Percentiles rank a stretch among this genome's conserved stretches.
Conservation (phyloP, 257 asterid species). For the Plantago elongata region DNA sequence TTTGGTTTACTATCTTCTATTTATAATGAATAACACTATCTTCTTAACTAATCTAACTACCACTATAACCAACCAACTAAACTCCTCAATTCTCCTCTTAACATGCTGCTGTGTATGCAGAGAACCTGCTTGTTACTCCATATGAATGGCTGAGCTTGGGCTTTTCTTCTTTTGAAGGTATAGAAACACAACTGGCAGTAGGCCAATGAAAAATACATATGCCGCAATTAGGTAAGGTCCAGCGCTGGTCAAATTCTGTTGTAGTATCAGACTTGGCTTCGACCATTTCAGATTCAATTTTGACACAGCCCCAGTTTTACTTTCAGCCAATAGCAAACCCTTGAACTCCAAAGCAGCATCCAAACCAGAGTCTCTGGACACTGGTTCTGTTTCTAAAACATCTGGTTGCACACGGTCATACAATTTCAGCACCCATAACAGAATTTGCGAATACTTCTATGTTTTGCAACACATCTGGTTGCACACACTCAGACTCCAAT, state of each 20-base stretch:
- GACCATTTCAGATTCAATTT: conserved; percentile 7
- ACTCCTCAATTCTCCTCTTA: too few relatives aligned
- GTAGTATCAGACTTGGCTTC: conserved; percentile 23
- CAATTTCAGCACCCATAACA: conserved; percentile 10
- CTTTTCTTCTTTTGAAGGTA: conserved; percentile 19
- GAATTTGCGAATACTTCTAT: conserved; percentile 24
- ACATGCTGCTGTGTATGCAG: neutral
- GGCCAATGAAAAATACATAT: conserved; percentile 27
- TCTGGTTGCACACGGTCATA: conserved; percentile 16
- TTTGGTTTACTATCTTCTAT: too few relatives aligned
- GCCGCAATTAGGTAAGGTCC: conserved; percentile 16
- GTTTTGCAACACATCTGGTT: conserved; percentile 12
- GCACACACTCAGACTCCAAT: conserved; percentile 16
- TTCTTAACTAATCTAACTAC: too few relatives aligned
- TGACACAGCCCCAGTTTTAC: neutral
- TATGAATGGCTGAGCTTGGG: neutral
- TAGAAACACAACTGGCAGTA: conserved; percentile 27
- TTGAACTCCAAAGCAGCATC: too few relatives aligned
- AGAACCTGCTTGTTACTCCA: conserved; percentile 11
- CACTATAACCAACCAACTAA: too few relatives aligned
- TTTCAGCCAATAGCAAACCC: too few relatives aligned
- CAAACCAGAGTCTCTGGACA: conserved; percentile 15
- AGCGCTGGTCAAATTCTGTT: conserved; percentile 7
- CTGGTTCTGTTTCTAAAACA: conserved; percentile 19
- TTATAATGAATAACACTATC: too few relatives aligned